Base-by-base conservation (phyloP, 2,329 filamentous ascomycete species). In the Setomelanomma holmii region DNA sequence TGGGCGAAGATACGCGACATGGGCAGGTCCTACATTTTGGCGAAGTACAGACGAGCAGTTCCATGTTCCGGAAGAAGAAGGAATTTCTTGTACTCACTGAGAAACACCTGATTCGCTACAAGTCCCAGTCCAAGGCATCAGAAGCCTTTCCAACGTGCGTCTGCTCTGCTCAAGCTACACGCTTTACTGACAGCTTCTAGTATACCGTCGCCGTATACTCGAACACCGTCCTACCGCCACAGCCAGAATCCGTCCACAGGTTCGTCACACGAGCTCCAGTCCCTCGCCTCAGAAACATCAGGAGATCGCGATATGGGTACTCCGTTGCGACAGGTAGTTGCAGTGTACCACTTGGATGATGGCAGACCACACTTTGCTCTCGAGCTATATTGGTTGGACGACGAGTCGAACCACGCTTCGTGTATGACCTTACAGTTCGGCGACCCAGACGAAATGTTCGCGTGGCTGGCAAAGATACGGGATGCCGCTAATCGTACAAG, bases 51-150 rank as follows among this genome's bases (percentile, higher is more conserved):
- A 89, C 85, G 11, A 86, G 85, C 42, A 86, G 84, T 49, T 84
- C 84, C 53, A 84, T 90, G 80, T 88, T 89, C 74, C 80, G 87
- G 68, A 89, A 89, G 75, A 89, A 87, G 76, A 87, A 83, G 72
- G 87, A 90, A 69, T 90, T 88, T 63, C 76, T 90, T 48, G 88
- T 90, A 12, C 76, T 90, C 58, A 90, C 87, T 5, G 87, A 89
- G 58, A 84, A 82, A 5, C 85, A 89, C 69, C 75, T 90, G 49
- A 75, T 89, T 48, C 82, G 87, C 11, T 89, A 88, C 77, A 89
- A 89, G 71, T 88, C 78, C 63, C 85, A 89, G 60, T 75, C 79
- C 39, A 87, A 87, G 68, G 88, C 88, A 11, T 79, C 82, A 22
- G 87, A 90, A 51, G 77, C 80, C 34, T 90, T 89, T 61, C 80